Evolutionary conservation across 371 early-diverging fungal species (phyloP).

Genomic region (Mortierella sp.): DNA sequence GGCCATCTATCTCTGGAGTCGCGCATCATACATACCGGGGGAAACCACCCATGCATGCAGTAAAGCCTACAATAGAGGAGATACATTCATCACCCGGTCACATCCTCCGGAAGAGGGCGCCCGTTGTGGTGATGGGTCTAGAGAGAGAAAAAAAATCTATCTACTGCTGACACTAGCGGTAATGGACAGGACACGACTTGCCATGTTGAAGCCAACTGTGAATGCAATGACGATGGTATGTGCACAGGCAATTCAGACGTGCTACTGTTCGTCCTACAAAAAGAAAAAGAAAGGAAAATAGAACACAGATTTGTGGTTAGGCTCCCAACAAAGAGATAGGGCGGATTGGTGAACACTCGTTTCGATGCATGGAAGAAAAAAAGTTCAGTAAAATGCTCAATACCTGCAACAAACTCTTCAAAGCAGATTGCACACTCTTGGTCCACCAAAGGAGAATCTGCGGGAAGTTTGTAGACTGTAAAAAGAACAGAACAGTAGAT

Average conservation of each 20-base stretch:
- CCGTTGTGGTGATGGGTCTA: no score
- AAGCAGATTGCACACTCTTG: slow-evolving; percentile 93
- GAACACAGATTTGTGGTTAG: slow-evolving; percentile 6
- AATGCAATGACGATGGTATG: slow-evolving; percentile 86
- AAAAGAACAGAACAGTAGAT: no score
- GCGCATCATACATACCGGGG: no score
- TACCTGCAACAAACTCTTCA: slow-evolving; percentile 84
- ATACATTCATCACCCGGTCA: no score
- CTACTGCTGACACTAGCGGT: slow-evolving; percentile 36
- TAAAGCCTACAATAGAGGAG: no score
- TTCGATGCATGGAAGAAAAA: background rate
- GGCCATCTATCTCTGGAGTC: no score
- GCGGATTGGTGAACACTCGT: background rate
- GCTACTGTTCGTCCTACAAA: slow-evolving; percentile 75
- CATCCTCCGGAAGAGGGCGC: no score
- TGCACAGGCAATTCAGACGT: slow-evolving; percentile 87
- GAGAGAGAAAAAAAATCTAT: no score
- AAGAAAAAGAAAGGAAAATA: slow-evolving; percentile 4
- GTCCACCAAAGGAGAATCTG: slow-evolving; percentile 68
- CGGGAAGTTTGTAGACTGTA: slow-evolving; percentile 66
- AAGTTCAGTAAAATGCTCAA: slow-evolving; percentile 7
- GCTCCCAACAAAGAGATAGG: background rate
- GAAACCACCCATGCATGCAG: no score
- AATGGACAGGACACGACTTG: slow-evolving; percentile 81
- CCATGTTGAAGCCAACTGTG: slow-evolving; percentile 77